These are phyloP conservation scores for Zygosaccharomyces pseudorouxii DNA, from an alignment of 805 yeast species.

Conservation along the genomic window DNA sequence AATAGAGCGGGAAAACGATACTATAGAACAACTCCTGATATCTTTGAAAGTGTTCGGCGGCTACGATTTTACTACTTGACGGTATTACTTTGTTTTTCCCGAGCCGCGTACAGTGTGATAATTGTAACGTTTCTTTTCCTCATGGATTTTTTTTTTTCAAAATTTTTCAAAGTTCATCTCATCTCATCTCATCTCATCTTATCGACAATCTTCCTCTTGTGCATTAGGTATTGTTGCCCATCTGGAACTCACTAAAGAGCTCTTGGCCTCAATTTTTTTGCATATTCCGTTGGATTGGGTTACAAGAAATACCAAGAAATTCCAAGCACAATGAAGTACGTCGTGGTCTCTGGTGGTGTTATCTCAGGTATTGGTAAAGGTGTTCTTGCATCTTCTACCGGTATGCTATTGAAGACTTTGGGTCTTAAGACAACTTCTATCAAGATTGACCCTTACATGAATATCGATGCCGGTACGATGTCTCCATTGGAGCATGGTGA, in stretches of 20 bases:
- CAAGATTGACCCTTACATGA: constrained; percentile 98
- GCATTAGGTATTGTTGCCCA: background rate
- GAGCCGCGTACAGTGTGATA: constrained; percentile 3
- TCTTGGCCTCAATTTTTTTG: background rate
- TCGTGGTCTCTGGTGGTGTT: constrained; percentile 98
- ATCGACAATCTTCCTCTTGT: constrained; percentile 2
- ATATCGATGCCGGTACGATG: constrained; percentile 99
- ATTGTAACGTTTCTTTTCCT: constrained; percentile 1
- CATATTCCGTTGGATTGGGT: background rate
- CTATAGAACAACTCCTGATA: constrained; percentile 16
- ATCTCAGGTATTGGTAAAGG: constrained; percentile 99
- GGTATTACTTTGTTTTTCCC: background rate
- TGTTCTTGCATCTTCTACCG: constrained; percentile 95
- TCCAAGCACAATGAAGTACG: constrained; percentile 77
- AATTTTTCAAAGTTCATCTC: constrained; percentile 13
- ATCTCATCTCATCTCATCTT: constrained; percentile 10
- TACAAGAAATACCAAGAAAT: background rate
- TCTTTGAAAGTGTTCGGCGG: constrained; percentile 24
- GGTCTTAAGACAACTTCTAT: constrained; percentile 95
- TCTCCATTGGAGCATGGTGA: constrained; percentile 99
- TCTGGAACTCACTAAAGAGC: background rate
- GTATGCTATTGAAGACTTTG: constrained; percentile 84
- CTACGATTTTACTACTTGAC: constrained; percentile 10
- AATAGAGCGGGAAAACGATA: constrained; percentile 14
- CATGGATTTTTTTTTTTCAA: constrained; percentile 7